Evolutionary conservation across 169 alveolate species (phyloP), one percentile per base, ranked within the genome.

Genomic region (Toxoplasma gondii): DNA sequence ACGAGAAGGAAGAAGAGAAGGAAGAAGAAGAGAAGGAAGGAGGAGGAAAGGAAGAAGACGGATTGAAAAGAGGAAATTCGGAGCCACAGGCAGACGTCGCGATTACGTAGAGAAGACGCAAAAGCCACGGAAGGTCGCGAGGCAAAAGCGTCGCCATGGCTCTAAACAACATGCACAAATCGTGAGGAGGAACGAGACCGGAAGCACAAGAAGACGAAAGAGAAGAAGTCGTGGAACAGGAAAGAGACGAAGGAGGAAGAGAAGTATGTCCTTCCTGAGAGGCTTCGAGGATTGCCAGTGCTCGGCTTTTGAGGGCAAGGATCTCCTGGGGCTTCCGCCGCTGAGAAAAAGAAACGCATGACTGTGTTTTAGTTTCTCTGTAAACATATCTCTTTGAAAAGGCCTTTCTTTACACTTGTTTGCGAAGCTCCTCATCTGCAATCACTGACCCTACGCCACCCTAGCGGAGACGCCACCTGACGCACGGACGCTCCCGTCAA

Each of bases 81-180:
- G 34, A 16, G 74, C 74, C 90, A 38, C 94, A 92, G 70, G 91
- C 74, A 67, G 82, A 67, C 31, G 90, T 38, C 24, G 83, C 92
- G 74, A 92, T 88, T 17, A 84, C 41, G 64, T 82, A 84, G 39
- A 92, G 88, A 34, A 92, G 88, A 22, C 94, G 94, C 31, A 92
- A 64, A 78, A 67, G 80, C 16, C 84, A 41, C 24, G 95, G 49
- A 0, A 88, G n/a, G 83, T 92, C 95, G 44, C 95, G 78, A 39
- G 95, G 95, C 34, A 91, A 67, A 49, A 92, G 90, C 31, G 88
- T 82, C 29, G 95, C 95, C 49, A 84, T 81, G 53, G 95, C 88
- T 31, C 95, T 17, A 19, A 92, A 58, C 83, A 86, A 88, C 95
- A 92, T 92, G 95, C 95, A 92, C 70, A 92, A 83, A 58, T 92